A percentile compares a stretch with the other conserved stretches of the same genome.
Conservation (phyloP, 2,329 filamentous ascomycete species). For the Aspergillus brasiliensis region DNA sequence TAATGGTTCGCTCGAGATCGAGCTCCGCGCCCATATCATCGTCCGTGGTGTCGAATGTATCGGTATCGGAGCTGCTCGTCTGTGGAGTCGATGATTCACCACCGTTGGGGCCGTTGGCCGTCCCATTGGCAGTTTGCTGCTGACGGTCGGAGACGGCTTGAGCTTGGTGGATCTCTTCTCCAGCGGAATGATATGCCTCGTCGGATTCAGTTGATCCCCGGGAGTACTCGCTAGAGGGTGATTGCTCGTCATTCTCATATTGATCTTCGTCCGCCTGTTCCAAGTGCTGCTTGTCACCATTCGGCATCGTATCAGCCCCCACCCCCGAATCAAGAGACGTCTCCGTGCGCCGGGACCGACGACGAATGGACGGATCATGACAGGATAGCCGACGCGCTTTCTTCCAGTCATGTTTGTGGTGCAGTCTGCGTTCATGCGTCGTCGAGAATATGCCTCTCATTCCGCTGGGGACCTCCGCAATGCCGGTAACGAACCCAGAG, state of each 20-base stretch:
- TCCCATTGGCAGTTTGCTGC: not conserved
- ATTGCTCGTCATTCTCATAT: not conserved
- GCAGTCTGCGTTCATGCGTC: not conserved
- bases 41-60: not conserved
- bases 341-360: not conserved
- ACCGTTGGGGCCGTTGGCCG: not conserved
- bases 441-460: slow-evolving; percentile 33
- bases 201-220: not conserved
- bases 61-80: not conserved
- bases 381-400: not conserved
- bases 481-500: slow-evolving; percentile 75
- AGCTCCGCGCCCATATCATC: slow-evolving; percentile 3
- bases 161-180: not conserved
- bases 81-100: not conserved
- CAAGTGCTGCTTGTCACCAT: not conserved
- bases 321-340: slow-evolving; percentile 4
- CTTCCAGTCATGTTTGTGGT: slow-evolving; percentile 1
- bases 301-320: not conserved
- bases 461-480: slow-evolving; percentile 70
- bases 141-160: not conserved
- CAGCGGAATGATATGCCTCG: slow-evolving; percentile 8
- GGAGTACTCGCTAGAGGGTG: not conserved
- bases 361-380: not conserved
- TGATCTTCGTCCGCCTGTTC: not conserved
- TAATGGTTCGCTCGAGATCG: slow-evolving; percentile 17